Evolutionary conservation across 352 stramenopile genomes (phyloP).

Genomic region (Globisporangium sylvaticum): DNA sequence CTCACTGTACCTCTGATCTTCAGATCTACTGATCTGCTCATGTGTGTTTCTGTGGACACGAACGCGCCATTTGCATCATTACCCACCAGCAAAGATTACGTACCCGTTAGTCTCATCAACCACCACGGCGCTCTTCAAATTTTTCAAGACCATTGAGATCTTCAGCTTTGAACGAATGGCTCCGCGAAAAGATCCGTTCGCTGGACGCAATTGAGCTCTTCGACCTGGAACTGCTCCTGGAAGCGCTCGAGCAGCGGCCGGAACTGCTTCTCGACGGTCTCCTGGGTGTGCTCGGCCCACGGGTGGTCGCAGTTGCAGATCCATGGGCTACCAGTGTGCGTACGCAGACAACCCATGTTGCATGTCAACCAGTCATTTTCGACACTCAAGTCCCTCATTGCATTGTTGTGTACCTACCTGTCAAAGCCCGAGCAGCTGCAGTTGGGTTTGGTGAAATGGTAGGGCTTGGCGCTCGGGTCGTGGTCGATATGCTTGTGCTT

Average conservation of each 20-base stretch:
- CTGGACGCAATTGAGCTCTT: constrained; percentile 52
- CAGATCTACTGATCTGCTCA: neutral
- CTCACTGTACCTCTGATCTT: neutral
- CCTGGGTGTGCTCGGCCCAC: constrained; percentile 50
- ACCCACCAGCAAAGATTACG: constrained; percentile 11
- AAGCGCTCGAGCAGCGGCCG: constrained; percentile 35
- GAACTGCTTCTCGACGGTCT: constrained; percentile 50
- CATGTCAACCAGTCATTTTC: neutral
- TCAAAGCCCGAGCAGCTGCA: constrained; percentile 63
- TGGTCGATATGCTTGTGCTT: constrained; percentile 82
- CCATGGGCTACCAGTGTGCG: constrained; percentile 45
- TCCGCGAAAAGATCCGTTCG: constrained; percentile 54
- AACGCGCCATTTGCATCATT: neutral
- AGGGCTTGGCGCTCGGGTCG: constrained; percentile 35
- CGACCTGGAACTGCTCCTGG: constrained; percentile 29
- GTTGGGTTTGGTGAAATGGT: constrained; percentile 47
- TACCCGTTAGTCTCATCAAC: constrained; percentile 8
- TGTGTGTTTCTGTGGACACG: neutral
- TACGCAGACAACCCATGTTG: neutral
- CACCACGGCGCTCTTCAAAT: neutral
- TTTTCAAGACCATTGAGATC: neutral
- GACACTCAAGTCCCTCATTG: neutral
- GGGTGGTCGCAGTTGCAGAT: constrained; percentile 81
- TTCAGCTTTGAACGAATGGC: constrained; percentile 24
- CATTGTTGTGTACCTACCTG: constrained; percentile 29